Conservation (phyloP, 352 stramenopile genomes). For the Pythium phragmiticola region DNA sequence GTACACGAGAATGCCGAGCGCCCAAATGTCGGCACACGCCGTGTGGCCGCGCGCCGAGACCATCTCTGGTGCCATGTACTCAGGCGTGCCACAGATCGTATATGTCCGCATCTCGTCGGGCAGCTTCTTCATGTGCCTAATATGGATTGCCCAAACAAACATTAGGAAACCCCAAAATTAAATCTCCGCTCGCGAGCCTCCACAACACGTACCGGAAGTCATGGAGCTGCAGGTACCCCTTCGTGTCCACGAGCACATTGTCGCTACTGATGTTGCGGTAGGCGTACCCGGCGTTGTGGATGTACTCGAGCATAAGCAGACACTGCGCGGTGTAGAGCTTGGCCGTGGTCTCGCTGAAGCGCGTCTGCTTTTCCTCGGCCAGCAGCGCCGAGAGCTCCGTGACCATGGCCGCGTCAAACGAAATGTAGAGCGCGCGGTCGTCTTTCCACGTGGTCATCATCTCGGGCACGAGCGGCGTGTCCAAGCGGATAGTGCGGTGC, state of each 20-base stretch:
- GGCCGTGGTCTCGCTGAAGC: constrained; percentile 57
- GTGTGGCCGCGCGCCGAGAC: constrained; percentile 81
- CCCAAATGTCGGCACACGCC: constrained; percentile 81
- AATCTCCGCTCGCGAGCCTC: neutral
- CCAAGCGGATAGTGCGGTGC: constrained; percentile 65
- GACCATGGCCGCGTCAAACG: constrained; percentile 70
- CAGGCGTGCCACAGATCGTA: constrained; percentile 86
- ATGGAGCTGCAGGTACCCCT: constrained; percentile 81
- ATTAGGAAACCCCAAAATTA: neutral
- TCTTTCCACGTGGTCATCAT: constrained; percentile 81
- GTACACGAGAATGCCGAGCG: constrained; percentile 82
- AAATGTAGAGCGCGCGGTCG: constrained; percentile 76
- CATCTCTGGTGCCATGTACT: constrained; percentile 91
- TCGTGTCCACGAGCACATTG: constrained; percentile 79
- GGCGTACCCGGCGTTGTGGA: constrained; percentile 74
- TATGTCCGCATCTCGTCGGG: constrained; percentile 81
- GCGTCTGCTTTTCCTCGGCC: constrained; percentile 48
- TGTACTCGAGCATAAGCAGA: constrained; percentile 82
- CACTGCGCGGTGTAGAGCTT: constrained; percentile 67
- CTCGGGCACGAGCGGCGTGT: constrained; percentile 67
- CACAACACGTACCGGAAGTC: constrained; percentile 60
- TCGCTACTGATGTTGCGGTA: constrained; percentile 87
- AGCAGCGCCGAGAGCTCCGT: constrained; percentile 64
- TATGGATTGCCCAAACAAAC: neutral
- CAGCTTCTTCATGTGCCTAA: constrained; percentile 79